Evolutionary conservation across 2,329 filamentous ascomycete species (phyloP), one percentile per base, ranked within the genome.

Genomic region (Curvularia sp.): DNA sequence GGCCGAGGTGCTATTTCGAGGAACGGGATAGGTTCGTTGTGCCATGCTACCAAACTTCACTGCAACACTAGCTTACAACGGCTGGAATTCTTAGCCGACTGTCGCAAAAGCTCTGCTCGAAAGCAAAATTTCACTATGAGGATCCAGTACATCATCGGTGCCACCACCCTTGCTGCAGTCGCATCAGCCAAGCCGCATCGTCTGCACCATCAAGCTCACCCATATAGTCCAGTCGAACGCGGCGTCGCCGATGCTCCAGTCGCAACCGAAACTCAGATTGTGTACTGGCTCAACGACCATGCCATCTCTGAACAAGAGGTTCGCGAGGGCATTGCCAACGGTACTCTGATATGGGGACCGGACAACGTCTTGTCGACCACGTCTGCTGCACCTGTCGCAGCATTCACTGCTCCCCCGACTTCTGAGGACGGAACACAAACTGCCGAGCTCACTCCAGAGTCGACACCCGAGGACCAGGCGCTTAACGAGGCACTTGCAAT

Each of bases 231-330:
- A 15, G 61, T 80, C 63, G 86, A 85, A 78, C 82, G 85, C 59
- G 67, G 64, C 60, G 78, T 82, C 81, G 58, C 70, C 10, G 70
- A 80, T 35, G 79, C 81, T 49, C 80, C 84, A 56, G 84, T 86
- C 53, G 83, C 84, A 54, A 83, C 88, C 50, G 80, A 84, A 31
- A 88, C 86, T 51, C 85, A 88, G 66, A 86, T 88, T 55, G 84
- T 89, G 56, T 97, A 93, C 79, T 84, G 89, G 74, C 81, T 93
- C 53, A 86, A 89, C 60, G 89, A 88, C 60, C 68, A 87, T 71
- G 63, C 80, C 33, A 84, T 96, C 66, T 81, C 82, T 53, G 78
- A 84, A 60, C 78, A 84, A 0, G 85, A 92, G 60, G 92, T 92
- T 53, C 84, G 89, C 79, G 75, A 85, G 55, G 92, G 92, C 64